Conservation (phyloP, 192 early-diverging fungal genomes). For the Helicostylum pulchrum region DNA sequence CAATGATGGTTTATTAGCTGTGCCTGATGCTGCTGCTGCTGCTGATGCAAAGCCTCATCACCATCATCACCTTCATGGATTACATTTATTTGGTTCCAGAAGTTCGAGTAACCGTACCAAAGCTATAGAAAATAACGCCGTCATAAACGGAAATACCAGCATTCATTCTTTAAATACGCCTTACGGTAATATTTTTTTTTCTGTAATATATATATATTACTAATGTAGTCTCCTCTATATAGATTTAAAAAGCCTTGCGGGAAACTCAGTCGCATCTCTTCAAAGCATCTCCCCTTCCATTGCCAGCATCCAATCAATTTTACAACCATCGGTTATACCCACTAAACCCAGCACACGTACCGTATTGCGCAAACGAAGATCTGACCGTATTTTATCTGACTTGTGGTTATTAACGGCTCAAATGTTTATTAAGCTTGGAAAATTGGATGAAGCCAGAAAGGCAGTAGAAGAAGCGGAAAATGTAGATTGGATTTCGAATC, state of each 20-base stretch:
- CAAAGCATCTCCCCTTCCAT: conserved; percentile 41
- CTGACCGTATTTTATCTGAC: conserved; percentile 41
- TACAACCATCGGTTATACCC: conserved; percentile 29
- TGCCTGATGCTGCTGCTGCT: neutral
- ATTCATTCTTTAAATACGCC: neutral
- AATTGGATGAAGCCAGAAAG: conserved; percentile 52
- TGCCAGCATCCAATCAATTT: conserved; percentile 26
- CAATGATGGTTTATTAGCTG: neutral
- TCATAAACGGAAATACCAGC: neutral
- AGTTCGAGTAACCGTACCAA: conserved; percentile 14
- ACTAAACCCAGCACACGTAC: conserved; percentile 35
- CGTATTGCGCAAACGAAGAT: conserved; percentile 39
- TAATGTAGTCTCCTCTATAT: neutral
- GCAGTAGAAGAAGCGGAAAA: conserved; percentile 57
- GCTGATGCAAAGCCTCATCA: conserved; percentile 6
- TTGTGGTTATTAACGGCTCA: conserved; percentile 57
- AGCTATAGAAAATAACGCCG: neutral
- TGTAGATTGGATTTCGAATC: conserved; percentile 38
- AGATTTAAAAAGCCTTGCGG: conserved; percentile 2
- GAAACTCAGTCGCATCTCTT: conserved; percentile 15
- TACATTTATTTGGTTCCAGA: conserved; percentile 28
- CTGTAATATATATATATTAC: neutral
- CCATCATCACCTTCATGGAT: conserved; percentile 10
- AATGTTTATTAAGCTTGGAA: conserved; percentile 43
- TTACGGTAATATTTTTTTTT: conserved; percentile 1